Evolutionary conservation across 2,329 filamentous ascomycete genomes (phyloP).

Genomic region (Xylariales sp.): DNA sequence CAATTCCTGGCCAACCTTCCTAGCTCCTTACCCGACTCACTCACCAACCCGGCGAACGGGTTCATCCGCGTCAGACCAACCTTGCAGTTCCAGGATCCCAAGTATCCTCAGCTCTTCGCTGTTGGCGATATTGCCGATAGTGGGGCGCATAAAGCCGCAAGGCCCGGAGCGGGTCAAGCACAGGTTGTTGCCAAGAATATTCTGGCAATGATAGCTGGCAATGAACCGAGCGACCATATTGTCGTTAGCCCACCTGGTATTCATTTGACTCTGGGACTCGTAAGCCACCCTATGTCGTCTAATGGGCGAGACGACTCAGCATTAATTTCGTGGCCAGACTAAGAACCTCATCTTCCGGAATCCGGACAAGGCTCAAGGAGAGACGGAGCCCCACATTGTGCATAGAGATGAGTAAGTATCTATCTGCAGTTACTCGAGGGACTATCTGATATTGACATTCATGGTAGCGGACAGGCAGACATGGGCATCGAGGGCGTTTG

Average conservation of each 20-base stretch:
- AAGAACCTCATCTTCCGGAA: slow-evolving; percentile 29
- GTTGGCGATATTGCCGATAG: slow-evolving; percentile 48
- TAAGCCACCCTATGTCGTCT: slow-evolving; percentile 12
- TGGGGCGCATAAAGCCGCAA: slow-evolving; percentile 37
- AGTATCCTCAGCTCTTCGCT: slow-evolving; percentile 41
- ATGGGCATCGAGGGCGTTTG: slow-evolving; percentile 28
- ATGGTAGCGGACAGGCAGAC: slow-evolving; percentile 22
- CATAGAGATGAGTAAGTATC: slow-evolving; percentile 26
- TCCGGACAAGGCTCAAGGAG: slow-evolving; percentile 21
- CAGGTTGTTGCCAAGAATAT: slow-evolving; percentile 41
- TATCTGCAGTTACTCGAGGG: neutral
- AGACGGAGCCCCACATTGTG: slow-evolving; percentile 22
- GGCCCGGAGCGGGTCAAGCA: slow-evolving; percentile 40
- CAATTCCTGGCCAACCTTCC: slow-evolving; percentile 29
- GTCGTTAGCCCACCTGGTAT: slow-evolving; percentile 30
- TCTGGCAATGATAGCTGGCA: slow-evolving; percentile 32
- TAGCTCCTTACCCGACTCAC: slow-evolving; percentile 12
- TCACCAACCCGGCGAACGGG: slow-evolving; percentile 25
- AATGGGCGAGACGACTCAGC: neutral
- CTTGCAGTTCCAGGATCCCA: slow-evolving; percentile 36
- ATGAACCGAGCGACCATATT: slow-evolving; percentile 22
- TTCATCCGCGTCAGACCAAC: slow-evolving; percentile 39
- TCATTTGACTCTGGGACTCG: slow-evolving; percentile 35
- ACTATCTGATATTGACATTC: slow-evolving; percentile 10
- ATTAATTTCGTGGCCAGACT: slow-evolving; percentile 15